Evolutionary conservation across 257 asterid genomes (phyloP).

Genomic region (Solanum tarapatanum): DNA sequence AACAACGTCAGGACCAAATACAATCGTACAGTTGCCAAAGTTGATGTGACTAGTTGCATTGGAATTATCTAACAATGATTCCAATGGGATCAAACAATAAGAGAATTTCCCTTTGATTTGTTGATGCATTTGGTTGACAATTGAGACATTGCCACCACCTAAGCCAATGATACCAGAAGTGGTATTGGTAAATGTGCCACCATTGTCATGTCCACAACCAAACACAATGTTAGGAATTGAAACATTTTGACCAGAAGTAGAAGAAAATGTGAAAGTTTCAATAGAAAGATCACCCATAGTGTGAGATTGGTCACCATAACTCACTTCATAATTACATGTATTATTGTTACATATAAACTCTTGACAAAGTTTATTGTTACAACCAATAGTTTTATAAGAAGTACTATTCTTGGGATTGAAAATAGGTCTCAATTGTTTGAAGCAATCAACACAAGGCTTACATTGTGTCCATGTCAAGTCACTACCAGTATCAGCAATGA

Average conservation of each 20-base stretch:
- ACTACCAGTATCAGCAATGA: conserved; percentile 14
- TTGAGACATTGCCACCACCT: conserved; percentile 3
- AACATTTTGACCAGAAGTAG: not conserved
- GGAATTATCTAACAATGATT: not conserved
- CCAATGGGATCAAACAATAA: not conserved
- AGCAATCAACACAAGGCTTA: conserved; percentile 4
- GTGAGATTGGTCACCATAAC: conserved; percentile 5
- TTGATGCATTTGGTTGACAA: not conserved
- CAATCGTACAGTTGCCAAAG: conserved; percentile 4
- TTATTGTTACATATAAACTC: not conserved
- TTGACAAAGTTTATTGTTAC: not conserved
- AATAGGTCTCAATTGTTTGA: not conserved
- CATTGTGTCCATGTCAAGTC: conserved; percentile 20
- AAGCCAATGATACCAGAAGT: conserved; percentile 7
- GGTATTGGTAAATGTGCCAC: not conserved
- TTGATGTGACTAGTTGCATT: not conserved
- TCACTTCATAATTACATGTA: conserved; percentile 2
- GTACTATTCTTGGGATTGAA: conserved; percentile 9
- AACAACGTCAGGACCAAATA: not conserved
- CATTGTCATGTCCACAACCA: conserved; percentile 9
- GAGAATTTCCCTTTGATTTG: conserved; percentile 6
- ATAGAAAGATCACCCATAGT: not conserved
- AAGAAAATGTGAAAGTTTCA: not conserved
- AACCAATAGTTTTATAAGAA: not conserved
- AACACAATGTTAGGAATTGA: not conserved